These are phyloP conservation scores for Xylaria palmicola DNA, from an alignment of 495 filamentous ascomycete genomes.

Conservation along the genomic window DNA sequence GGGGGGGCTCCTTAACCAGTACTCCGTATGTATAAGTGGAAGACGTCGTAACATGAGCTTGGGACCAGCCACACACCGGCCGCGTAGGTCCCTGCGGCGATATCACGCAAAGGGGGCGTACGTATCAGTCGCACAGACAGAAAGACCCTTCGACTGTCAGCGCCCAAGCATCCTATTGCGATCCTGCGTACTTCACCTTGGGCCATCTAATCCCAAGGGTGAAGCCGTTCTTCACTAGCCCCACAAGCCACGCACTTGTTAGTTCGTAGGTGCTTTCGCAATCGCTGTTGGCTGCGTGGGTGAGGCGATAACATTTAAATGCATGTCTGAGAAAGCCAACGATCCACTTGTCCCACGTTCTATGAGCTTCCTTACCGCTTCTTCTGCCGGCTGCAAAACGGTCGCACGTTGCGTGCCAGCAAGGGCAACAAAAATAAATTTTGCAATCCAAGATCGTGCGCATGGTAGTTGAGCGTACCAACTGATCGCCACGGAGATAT, in stretches of 20 bases:
- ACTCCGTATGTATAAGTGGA: neutral
- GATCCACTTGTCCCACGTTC: no score
- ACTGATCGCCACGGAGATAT: neutral
- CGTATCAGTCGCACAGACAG: neutral
- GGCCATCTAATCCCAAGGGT: no score
- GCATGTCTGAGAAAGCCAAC: no score
- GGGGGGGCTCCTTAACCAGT: neutral
- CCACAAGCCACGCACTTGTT: neutral
- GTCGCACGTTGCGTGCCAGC: slow-evolving; percentile 1
- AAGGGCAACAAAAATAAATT: neutral
- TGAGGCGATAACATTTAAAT: neutral
- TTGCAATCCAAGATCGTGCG: no score
- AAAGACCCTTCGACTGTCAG: neutral
- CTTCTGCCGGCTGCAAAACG: neutral
- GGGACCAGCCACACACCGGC: neutral
- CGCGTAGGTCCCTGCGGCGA: neutral
- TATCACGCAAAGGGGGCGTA: neutral
- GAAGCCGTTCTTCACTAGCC: neutral
- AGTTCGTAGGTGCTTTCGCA: neutral
- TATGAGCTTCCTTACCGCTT: neutral
- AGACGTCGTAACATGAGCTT: neutral
- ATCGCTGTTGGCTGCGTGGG: neutral
- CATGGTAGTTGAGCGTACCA: neutral
- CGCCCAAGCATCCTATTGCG: no score
- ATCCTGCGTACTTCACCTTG: no score